A percentile compares a stretch with the other conserved stretches of the same genome.
Conservation (phyloP, 1,284 basidiomycete genomes). For the Tilletiaria anomala region DNA sequence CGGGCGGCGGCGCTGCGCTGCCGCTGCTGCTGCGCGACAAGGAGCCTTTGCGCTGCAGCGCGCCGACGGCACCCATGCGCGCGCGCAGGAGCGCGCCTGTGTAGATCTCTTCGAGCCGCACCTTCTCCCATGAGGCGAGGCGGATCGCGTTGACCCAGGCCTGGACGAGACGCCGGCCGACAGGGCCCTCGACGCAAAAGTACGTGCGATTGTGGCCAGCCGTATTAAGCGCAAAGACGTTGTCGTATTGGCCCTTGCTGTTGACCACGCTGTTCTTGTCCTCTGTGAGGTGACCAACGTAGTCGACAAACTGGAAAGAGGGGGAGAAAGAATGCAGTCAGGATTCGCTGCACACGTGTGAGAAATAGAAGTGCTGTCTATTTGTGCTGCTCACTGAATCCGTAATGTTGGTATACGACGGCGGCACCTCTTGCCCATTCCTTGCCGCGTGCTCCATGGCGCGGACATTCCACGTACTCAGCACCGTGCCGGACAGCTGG, state of each 20-base stretch:
- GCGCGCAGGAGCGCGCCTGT: conserved; percentile 67
- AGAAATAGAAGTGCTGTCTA: conserved; percentile 40
- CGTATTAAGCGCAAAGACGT: conserved; percentile 78
- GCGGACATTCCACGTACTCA: conserved; percentile 79
- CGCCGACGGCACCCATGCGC: conserved; percentile 40
- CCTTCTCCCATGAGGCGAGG: conserved; percentile 85
- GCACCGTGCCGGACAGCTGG: conserved; percentile 77
- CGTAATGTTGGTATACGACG: conserved; percentile 69
- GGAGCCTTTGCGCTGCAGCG: background rate
- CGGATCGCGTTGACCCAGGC: conserved; percentile 78
- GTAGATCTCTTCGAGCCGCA: conserved; percentile 89
- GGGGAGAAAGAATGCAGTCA: conserved; percentile 38
- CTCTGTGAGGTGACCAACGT: conserved; percentile 45
- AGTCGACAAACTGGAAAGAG: conserved; percentile 47
- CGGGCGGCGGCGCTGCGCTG: background rate
- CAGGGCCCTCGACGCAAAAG: conserved; percentile 48
- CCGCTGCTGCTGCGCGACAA: background rate
- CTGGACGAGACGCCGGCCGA: conserved; percentile 30
- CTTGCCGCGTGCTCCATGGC: conserved; percentile 65
- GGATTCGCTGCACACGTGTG: no score
- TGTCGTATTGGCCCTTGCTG: conserved; percentile 47
- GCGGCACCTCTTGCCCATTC: conserved; percentile 65
- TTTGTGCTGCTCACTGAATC: conserved; percentile 54
- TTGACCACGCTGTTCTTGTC: conserved; percentile 43
- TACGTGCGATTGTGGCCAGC: conserved; percentile 80